Percentiles rank a stretch among this genome's conserved stretches.
Conservation (phyloP, 345 rosid genomes). For the Salix udensis region DNA sequence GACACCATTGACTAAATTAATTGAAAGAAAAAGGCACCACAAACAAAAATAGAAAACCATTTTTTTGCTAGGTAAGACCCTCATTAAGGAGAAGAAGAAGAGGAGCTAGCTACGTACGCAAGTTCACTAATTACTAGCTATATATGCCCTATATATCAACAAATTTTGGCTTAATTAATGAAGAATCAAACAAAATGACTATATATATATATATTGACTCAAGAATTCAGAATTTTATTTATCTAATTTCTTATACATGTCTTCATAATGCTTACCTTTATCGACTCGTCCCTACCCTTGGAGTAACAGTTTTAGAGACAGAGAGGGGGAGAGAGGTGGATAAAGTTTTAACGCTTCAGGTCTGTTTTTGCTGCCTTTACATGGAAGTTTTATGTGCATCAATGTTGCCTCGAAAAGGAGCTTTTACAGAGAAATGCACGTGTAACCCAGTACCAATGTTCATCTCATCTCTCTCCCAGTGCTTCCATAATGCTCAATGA, state of each 20-base stretch:
- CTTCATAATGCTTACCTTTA: neutral
- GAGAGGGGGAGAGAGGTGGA: neutral
- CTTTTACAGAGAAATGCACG: conserved; percentile 51
- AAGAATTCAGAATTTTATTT: neutral
- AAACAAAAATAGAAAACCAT: no score
- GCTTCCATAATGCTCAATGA: conserved; percentile 21
- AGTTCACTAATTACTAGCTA: no score
- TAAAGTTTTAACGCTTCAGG: conserved; percentile 15
- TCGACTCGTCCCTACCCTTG: neutral
- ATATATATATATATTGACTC: neutral
- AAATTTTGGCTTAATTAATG: no score
- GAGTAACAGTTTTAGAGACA: conserved; percentile 17
- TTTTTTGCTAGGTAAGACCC: no score
- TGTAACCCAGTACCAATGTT: conserved; percentile 56
- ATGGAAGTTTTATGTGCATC: conserved; percentile 15
- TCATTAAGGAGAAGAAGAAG: no score
- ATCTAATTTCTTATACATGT: no score
- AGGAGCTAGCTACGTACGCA: no score
- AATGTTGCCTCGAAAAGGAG: conserved; percentile 59
- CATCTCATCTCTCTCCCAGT: conserved; percentile 33
- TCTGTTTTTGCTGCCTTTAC: conserved; percentile 24
- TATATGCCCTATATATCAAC: no score
- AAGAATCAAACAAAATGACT: no score
- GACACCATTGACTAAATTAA: no score
- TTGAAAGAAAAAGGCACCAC: no score